Base-by-base conservation (phyloP, 2,329 filamentous ascomycete species). In the Sclerotinia minor region DNA sequence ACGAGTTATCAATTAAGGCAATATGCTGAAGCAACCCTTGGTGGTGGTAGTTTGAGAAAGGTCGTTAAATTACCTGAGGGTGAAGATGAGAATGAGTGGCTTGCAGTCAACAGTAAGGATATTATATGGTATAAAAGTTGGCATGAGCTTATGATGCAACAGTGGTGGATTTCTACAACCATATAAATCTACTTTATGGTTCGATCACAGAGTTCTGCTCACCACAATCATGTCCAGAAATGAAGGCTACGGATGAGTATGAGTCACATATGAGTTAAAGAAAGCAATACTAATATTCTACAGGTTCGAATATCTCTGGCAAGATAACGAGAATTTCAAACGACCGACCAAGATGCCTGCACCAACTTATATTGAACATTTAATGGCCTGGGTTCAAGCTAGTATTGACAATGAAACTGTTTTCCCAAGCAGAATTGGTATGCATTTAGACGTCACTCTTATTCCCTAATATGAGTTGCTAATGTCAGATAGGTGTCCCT, bases 151-250 rank as follows among this genome's bases (percentile, higher is more conserved):
- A 80, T 70, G 21, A 26, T 24, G 55, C 24, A n/a, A 63, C 73
- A 97, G 94, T 99, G 83, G 95, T 99, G 82, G 95, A 99, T 81
- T 99, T 99, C 81, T 99, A 99, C 87, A 99, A 99, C 83, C 95
- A 99, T 81, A 96, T 99, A 83, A 99, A 99, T 81, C 86, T 99
- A 47, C 89, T 99, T 69, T 99, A 99, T 79, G 96, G 96, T 69
- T 95, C 95, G 73, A 99, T 99, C 78, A 99, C 95, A 69, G 95
- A 99, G 78, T 99, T 99, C 81, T 99, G 95, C 84, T 98, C 95
- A 35, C 94, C 95, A 44, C 91, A 95, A 78, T 93, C 93, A 72
- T 99, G 95, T 79, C 95, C 95, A 0, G 95, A 98, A 82, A 99
- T 99, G 95, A 99, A 99, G 81, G 95, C 95, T n/a, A 99, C 95